These are phyloP conservation scores for Amphirosellinia nigrospora DNA, from an alignment of 495 filamentous ascomycete genomes.

Conservation along the genomic window DNA sequence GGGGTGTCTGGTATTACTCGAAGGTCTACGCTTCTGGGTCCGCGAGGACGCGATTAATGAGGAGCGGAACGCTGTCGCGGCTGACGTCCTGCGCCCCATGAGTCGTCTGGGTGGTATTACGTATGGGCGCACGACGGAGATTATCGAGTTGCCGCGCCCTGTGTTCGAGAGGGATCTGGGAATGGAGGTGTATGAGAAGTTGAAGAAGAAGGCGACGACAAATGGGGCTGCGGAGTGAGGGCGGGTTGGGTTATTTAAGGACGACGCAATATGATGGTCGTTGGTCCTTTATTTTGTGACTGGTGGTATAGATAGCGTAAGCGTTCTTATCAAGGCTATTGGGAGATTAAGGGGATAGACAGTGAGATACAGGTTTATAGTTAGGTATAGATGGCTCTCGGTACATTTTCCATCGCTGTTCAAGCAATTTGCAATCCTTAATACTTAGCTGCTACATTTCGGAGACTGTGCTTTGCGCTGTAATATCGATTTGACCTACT, in stretches of 20 bases:
- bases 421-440: no score
- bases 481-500: no score
- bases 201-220: slow-evolving; percentile 29
- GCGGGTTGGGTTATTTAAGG: neutral
- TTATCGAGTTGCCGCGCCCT: slow-evolving; percentile 77
- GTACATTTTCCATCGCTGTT: no score
- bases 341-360: no score
- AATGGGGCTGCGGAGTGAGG: slow-evolving; percentile 2
- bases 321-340: neutral
- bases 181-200: slow-evolving; percentile 43
- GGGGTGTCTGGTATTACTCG: slow-evolving; percentile 75
- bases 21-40: slow-evolving; percentile 88
- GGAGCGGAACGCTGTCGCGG: slow-evolving; percentile 72
- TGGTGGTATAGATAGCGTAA: neutral
- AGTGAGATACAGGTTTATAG: no score
- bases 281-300: neutral
- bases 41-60: slow-evolving; percentile 87
- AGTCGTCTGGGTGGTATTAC: slow-evolving; percentile 83
- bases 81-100: slow-evolving; percentile 73
- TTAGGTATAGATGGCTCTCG: neutral
- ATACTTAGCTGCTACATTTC: no score
- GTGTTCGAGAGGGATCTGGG: slow-evolving; percentile 62
- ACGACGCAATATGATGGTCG: neutral
- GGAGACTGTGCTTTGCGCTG: no score
- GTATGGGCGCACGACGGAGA: slow-evolving; percentile 74